Percentiles rank a stretch among this genome's conserved stretches.
phyloP scores from a whole-genome alignment of 1,139 yeast species.

The Pichia sp. region DNA sequence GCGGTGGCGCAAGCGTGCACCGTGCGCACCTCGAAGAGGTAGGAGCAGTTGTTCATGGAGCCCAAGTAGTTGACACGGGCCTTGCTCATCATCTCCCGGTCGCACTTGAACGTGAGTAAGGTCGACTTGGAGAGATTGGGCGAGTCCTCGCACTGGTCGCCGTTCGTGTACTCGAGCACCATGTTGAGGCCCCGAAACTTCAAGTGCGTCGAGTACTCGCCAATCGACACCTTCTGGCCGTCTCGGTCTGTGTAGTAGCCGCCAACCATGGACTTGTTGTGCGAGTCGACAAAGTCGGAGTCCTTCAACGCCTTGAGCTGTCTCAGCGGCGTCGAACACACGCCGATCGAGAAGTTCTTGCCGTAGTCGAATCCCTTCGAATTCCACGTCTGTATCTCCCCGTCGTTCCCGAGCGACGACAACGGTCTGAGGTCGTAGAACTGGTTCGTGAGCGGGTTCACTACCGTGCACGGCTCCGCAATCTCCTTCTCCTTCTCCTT shows the following conservation, averaged over 20 bases:
- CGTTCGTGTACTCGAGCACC: slow-evolving; percentile 65
- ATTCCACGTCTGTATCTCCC: slow-evolving; percentile 52
- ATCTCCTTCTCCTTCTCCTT: slow-evolving; percentile 1
- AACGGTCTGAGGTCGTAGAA: slow-evolving; percentile 54
- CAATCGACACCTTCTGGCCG: slow-evolving; percentile 52
- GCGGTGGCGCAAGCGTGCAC: slow-evolving; percentile 87
- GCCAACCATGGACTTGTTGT: slow-evolving; percentile 54
- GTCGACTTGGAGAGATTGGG: slow-evolving; percentile 52
- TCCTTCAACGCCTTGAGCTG: slow-evolving; percentile 25
- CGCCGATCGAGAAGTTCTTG: slow-evolving; percentile 71
- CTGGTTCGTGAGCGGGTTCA: slow-evolving; percentile 48
- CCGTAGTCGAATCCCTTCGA: slow-evolving; percentile 70
- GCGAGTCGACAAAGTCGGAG: slow-evolving; percentile 38
- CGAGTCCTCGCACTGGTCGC: slow-evolving; percentile 59
- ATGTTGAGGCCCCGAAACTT: slow-evolving; percentile 67
- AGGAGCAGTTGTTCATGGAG: slow-evolving; percentile 69
- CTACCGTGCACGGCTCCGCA: slow-evolving; percentile 50
- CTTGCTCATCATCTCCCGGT: slow-evolving; percentile 61
- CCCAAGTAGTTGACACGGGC: slow-evolving; percentile 73
- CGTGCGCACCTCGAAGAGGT: slow-evolving; percentile 79
- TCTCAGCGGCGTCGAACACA: slow-evolving; percentile 62
- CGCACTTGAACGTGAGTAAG: slow-evolving; percentile 72
- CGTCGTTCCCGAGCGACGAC: slow-evolving; percentile 42
- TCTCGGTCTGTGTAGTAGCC: slow-evolving; percentile 50
- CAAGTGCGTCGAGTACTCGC: slow-evolving; percentile 57